phyloP scores from a whole-genome alignment of 805 yeast species.

The Candida multigemmis region DNA sequence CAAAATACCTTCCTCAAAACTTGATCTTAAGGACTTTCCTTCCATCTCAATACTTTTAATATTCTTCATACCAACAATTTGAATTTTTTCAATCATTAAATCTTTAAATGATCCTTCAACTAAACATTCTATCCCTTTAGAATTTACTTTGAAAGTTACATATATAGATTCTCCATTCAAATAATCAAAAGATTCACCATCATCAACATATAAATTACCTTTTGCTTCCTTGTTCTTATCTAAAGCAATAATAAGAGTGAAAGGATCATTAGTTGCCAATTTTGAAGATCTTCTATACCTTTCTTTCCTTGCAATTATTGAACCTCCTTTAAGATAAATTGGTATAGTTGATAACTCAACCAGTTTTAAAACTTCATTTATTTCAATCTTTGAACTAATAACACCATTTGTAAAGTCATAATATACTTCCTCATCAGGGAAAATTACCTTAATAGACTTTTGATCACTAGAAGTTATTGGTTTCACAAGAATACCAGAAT shows the following conservation, averaged over 20 bases:
- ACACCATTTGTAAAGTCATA: constrained; percentile 43
- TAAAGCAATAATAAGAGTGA: constrained; percentile 60
- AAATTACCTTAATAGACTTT: constrained; percentile 26
- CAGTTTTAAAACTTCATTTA: constrained; percentile 18
- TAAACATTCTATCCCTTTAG: constrained; percentile 16
- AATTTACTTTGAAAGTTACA: constrained; percentile 24
- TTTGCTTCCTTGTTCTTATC: constrained; percentile 39
- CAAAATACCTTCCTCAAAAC: constrained; percentile 6
- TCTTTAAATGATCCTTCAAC: constrained; percentile 2
- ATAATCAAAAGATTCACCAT: constrained; percentile 66
- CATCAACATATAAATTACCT: constrained; percentile 69
- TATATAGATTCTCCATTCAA: constrained; percentile 39
- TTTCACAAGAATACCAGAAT: constrained; percentile 61
- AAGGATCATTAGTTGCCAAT: constrained; percentile 73
- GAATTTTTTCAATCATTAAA: constrained; percentile 1
- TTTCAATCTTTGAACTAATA: constrained; percentile 3
- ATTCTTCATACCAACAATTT: constrained; percentile 28
- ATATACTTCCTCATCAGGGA: constrained; percentile 50
- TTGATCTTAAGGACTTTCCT: constrained; percentile 8
- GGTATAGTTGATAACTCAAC: constrained; percentile 58
- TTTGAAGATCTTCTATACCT: constrained; percentile 74
- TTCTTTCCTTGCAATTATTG: constrained; percentile 56
- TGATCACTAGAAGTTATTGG: constrained; percentile 63
- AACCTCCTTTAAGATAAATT: constrained; percentile 69
- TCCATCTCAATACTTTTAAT: constrained; percentile 51